Conservation (phyloP, 176 grass and related monocot species). For the Musa acuminata region DNA sequence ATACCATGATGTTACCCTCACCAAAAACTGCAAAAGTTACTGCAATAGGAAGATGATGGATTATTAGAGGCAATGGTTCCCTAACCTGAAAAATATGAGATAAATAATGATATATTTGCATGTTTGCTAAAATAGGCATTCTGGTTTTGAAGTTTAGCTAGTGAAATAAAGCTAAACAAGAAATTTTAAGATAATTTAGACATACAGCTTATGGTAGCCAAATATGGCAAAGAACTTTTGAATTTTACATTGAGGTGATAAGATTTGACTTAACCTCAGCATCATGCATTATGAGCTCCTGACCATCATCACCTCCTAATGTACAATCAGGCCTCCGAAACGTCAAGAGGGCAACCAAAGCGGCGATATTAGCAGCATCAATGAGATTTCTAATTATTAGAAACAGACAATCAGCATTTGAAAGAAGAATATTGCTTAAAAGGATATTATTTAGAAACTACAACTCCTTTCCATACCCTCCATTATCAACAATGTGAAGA, state of each 20-base stretch:
- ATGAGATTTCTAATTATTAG: slow-evolving; percentile 57
- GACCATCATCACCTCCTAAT: slow-evolving; percentile 61
- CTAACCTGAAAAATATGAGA: slow-evolving; percentile 49
- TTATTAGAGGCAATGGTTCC: slow-evolving; percentile 72
- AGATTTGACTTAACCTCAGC: slow-evolving; percentile 35
- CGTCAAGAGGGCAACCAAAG: slow-evolving; percentile 66
- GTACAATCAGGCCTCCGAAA: slow-evolving; percentile 78
- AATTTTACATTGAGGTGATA: slow-evolving; percentile 2
- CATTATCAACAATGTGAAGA: slow-evolving; percentile 91
- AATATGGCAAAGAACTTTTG: neutral
- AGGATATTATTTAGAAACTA: neutral
- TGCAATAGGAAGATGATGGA: slow-evolving; percentile 82
- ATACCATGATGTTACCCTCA: slow-evolving; percentile 80
- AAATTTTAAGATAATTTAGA: neutral
- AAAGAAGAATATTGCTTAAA: neutral
- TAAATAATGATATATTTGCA: neutral
- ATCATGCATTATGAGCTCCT: slow-evolving; percentile 67
- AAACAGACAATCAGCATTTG: slow-evolving; percentile 6
- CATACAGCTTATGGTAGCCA: neutral
- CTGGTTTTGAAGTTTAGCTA: neutral
- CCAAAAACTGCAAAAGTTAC: slow-evolving; percentile 91
- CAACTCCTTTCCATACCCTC: slow-evolving; percentile 45
- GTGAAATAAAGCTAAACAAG: neutral
- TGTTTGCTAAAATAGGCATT: neutral
- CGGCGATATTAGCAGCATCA: slow-evolving; percentile 83